Percentiles rank a stretch among this genome's conserved stretches.
These are phyloP conservation scores for Saccharomycopsis selenospora DNA, from an alignment of 805 yeast genomes.

Conservation along the genomic window DNA sequence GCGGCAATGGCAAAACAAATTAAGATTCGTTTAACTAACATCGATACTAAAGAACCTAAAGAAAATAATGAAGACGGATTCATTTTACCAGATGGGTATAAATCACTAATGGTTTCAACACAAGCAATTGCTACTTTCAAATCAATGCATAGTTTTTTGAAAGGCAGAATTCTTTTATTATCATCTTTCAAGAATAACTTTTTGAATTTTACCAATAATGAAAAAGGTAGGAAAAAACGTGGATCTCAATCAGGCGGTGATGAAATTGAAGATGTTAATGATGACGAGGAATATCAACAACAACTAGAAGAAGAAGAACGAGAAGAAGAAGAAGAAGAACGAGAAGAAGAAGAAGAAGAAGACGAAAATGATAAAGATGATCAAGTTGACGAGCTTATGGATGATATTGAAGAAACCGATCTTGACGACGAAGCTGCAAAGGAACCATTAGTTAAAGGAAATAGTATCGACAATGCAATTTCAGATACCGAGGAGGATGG, in stretches of 20 bases:
- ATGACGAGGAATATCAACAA: too few relatives aligned
- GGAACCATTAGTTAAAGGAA: too few relatives aligned
- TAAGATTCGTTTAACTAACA: constrained; percentile 45
- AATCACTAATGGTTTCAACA: constrained; percentile 37
- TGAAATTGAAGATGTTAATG: too few relatives aligned
- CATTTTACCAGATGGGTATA: constrained; percentile 25
- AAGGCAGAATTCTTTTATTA: constrained; percentile 33
- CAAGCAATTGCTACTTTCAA: constrained; percentile 57
- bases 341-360: constrained; percentile 22
- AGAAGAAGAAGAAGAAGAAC: neutral
- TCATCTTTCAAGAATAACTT: neutral
- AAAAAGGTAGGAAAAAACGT: too few relatives aligned
- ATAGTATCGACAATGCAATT: constrained; percentile 8
- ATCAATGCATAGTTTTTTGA: constrained; percentile 42
- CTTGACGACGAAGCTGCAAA: constrained; percentile 22
- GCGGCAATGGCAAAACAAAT: constrained; percentile 67
- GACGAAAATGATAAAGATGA: constrained; percentile 16
- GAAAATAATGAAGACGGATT: constrained; percentile 7
- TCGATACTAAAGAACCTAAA: constrained; percentile 24
- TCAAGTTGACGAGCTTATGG: constrained; percentile 3
- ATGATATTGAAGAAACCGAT: constrained; percentile 13
- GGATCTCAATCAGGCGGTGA: too few relatives aligned
- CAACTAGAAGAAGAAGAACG: neutral
- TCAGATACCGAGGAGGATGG: neutral
- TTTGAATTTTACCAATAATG: too few relatives aligned